Evolutionary conservation across 306 rosid species (phyloP).

Genomic region (Glycine soja): DNA sequence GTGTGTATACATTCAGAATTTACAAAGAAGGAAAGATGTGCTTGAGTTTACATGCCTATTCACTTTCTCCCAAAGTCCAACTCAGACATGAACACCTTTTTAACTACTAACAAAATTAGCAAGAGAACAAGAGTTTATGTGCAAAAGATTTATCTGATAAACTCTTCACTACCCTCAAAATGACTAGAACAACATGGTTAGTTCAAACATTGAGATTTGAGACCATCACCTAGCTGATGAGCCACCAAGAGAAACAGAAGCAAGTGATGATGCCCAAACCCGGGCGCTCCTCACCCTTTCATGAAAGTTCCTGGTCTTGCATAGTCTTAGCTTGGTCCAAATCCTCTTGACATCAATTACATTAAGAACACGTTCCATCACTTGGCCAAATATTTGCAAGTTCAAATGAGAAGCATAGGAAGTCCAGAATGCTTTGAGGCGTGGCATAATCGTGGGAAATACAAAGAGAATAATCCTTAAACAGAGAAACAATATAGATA

Average conservation of each 20-base stretch:
- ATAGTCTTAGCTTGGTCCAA: constrained; percentile 72
- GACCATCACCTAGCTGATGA: not conserved
- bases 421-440: constrained; percentile 61
- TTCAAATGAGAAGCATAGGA: constrained; percentile 63
- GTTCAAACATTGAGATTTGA: constrained; percentile 44
- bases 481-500: constrained; percentile 67
- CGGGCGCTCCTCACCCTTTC: constrained; percentile 70
- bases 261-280: constrained; percentile 84
- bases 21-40: constrained; percentile 44
- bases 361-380: constrained; percentile 62
- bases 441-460: constrained; percentile 53
- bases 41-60: constrained; percentile 64
- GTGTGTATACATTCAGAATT: constrained; percentile 32
- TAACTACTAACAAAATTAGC: constrained; percentile 34
- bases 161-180: constrained; percentile 53
- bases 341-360: constrained; percentile 67
- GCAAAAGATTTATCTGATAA: constrained; percentile 44
- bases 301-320: constrained; percentile 76
- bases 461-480: constrained; percentile 55
- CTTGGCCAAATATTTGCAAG: constrained; percentile 74
- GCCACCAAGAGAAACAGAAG: constrained; percentile 71
- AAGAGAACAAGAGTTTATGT: constrained; percentile 6
- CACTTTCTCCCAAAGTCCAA: constrained; percentile 53
- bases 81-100: constrained; percentile 48
- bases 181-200: constrained; percentile 35